Conservation (phyloP, 2,329 filamentous ascomycete genomes). For the Clonostachys rhizophaga region DNA sequence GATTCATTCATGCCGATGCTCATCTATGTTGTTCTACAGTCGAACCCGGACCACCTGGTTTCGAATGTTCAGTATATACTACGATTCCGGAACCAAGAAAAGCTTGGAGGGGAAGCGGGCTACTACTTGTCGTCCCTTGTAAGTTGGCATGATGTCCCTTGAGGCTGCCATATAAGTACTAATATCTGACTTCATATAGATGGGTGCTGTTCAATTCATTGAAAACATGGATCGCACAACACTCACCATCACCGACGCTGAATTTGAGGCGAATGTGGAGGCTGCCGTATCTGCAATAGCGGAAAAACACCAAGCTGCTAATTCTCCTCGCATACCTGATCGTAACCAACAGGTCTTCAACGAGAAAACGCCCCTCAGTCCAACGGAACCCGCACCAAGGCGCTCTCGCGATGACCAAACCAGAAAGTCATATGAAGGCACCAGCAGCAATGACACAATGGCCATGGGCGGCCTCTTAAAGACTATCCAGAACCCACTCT, state of each 20-base stretch:
- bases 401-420: constrained; percentile 1
- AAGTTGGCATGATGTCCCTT: constrained; percentile 18
- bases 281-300: constrained; percentile 92
- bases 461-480: constrained; percentile 81
- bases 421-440: constrained; percentile 37
- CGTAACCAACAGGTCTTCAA: constrained; percentile 28
- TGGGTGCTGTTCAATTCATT: constrained; percentile 94
- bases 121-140: constrained; percentile 96
- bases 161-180: neutral
- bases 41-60: constrained; percentile 90
- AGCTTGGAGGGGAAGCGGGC: constrained; percentile 92
- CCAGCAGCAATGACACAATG: constrained; percentile 63
- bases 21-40: constrained; percentile 92
- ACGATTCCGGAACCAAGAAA: constrained; percentile 95
- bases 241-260: constrained; percentile 87
- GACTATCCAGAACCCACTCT: constrained; percentile 86
- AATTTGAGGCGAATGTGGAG: constrained; percentile 96
- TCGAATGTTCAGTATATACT: constrained; percentile 98
- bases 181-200: constrained; percentile 33
- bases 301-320: constrained; percentile 65
- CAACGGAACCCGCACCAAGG: too few species aligned
- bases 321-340: constrained; percentile 30
- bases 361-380: constrained; percentile 36
- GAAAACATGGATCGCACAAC: constrained; percentile 94
- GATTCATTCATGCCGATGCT: constrained; percentile 94